Evolutionary conservation across 768 basidiomycete species (phyloP).

Genomic region (Mycena crocata): DNA sequence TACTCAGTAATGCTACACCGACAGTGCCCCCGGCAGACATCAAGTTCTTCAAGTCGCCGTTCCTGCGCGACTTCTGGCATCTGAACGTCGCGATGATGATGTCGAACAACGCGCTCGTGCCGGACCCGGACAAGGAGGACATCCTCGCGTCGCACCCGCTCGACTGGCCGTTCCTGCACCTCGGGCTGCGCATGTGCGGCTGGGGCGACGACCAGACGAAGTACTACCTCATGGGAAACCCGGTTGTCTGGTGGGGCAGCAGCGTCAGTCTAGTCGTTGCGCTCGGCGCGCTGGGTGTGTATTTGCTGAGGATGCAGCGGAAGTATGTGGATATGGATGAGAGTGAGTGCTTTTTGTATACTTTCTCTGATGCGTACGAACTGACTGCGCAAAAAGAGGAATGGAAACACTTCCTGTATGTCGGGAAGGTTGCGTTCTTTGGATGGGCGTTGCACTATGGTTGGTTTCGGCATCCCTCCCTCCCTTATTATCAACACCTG

Average conservation of each 20-base stretch:
- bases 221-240: constrained; percentile 95
- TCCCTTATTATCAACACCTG: not conserved
- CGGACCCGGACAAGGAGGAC: constrained; percentile 98
- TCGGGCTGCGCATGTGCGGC: constrained; percentile 97
- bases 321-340: constrained; percentile 92
- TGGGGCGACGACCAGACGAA: constrained; percentile 91
- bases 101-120: constrained; percentile 97
- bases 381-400: constrained; percentile 61
- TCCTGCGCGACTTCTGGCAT: constrained; percentile 98
- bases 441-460: constrained; percentile 95
- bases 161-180: constrained; percentile 93
- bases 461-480: constrained; percentile 45
- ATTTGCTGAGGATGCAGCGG: constrained; percentile 86
- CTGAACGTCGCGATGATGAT: constrained; percentile 99
- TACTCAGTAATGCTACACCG: no score
- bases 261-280: constrained; percentile 71
- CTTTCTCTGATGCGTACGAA: constrained; percentile 1
- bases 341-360: constrained; percentile 57
- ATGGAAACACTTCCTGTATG: constrained; percentile 93
- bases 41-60: constrained; percentile 89
- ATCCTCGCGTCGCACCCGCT: constrained; percentile 92
- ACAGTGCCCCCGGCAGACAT: constrained; percentile 85
- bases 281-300: constrained; percentile 65
- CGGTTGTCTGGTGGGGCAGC: constrained; percentile 91
- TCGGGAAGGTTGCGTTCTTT: constrained; percentile 88